Base-by-base conservation (phyloP, 257 asterid species). In the Leptodermis oblonga region DNA sequence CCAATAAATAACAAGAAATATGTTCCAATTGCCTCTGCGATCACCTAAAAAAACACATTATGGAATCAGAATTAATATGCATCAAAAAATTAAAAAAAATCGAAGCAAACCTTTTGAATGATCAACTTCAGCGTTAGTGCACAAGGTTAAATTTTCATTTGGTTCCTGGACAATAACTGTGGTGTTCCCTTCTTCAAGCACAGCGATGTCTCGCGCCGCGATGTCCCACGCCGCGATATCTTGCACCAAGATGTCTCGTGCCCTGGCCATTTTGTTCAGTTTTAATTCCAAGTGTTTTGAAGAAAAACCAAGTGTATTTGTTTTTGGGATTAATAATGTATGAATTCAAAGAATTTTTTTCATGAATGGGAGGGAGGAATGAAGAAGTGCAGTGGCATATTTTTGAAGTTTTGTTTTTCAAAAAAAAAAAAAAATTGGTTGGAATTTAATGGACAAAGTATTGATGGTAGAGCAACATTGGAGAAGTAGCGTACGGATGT, bases 11-110 rank as follows among this genome's bases (percentile, higher is more conserved):
- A 64, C 80, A 86, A 66, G 67, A 88, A 85, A 39, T 85, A 88
- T 2, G 93, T 85, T 15, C 96, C 93, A 39, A 88, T 78, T 12
- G 60, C 82, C 80, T 88, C 90, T 0, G 93, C 96, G 36, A 86
- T 80, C 26, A 83, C 78, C 92, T 86, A 17, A 33, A 0, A 0
- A 46, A 42, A 42, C 2, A 4, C 52, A 17, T 2, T 3, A 46
- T 34, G 3, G 4, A 34, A 34, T 34, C 39, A 34, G 39, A 34
- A 34, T 34, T n/a, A n/a, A n/a, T n/a, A n/a, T n/a, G n/a, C n/a
- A n/a, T n/a, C n/a, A n/a, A n/a, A n/a, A n/a, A n/a, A n/a, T n/a
- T n/a, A n/a, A n/a, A n/a, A n/a, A n/a, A n/a, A n/a, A n/a, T n/a
- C n/a, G n/a, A n/a, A n/a, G n/a, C n/a, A n/a, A n/a, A 77, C 87